phyloP scores from a whole-genome alignment of 179 eudicot species.

The Spergularia azorica region DNA sequence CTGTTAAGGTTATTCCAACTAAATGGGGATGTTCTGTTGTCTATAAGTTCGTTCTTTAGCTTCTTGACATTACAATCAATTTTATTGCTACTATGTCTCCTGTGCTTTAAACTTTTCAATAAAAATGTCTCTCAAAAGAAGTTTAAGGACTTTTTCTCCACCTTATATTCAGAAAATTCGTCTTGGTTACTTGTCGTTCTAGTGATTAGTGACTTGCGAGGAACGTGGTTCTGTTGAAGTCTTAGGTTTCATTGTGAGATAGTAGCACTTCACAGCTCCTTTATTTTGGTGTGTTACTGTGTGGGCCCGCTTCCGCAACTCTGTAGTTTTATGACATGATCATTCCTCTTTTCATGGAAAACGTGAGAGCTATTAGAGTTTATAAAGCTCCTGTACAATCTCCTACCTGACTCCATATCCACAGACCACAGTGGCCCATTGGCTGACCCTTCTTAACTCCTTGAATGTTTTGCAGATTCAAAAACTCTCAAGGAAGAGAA shows the following conservation, averaged over 20 bases:
- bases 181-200: too few relatives aligned
- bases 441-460: conserved; percentile 13
- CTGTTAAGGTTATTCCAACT: not conserved
- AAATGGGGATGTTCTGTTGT: not conserved
- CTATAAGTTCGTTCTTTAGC: not conserved
- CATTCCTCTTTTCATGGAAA: not conserved
- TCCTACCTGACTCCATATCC: not conserved
- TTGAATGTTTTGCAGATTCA: conserved; percentile 57
- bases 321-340: not conserved
- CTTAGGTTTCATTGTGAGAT: not conserved
- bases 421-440: not conserved
- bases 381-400: conserved; percentile 5
- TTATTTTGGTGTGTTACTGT: not conserved
- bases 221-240: not conserved
- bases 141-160: not conserved
- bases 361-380: conserved; percentile 2
- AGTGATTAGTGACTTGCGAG: not conserved
- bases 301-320: not conserved
- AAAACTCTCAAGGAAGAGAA: conserved; percentile 94
- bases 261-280: not conserved
- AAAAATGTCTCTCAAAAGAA: not conserved
- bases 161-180: not conserved
- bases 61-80: not conserved
- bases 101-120: not conserved
- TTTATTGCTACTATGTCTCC: not conserved